These are phyloP conservation scores for Pinus tabuliformis DNA, from an alignment of 75 land plant species.

Conservation along the genomic window DNA sequence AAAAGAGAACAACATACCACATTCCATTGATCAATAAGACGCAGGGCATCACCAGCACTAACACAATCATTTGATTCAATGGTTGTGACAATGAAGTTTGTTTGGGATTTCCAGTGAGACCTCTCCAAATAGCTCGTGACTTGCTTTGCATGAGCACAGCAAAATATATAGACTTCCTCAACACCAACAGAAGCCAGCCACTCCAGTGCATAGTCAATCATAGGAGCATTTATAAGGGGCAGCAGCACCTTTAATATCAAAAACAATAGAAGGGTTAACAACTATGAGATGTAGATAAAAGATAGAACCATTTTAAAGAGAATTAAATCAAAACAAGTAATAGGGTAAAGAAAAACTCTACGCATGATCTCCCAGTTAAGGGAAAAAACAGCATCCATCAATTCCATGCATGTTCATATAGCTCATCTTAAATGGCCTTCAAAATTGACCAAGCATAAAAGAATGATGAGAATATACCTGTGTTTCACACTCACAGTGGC, in stretches of 20 bases:
- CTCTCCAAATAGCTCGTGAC: slow-evolving; percentile 67
- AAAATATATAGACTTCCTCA: slow-evolving; percentile 95
- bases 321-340: not conserved
- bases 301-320: not conserved
- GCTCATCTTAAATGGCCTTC: not conserved
- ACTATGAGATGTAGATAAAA: not conserved
- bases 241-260: slow-evolving; percentile 59
- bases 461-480: not conserved
- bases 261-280: not conserved
- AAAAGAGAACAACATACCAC: slow-evolving; percentile 62
- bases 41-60: slow-evolving; percentile 94
- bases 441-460: not conserved
- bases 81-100: slow-evolving; percentile 57
- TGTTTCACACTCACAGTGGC: not conserved
- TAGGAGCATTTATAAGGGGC: slow-evolving; percentile 82
- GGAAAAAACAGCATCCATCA: not conserved
- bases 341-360: not conserved
- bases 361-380: not conserved
- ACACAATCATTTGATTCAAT: slow-evolving; percentile 82
- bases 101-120: slow-evolving; percentile 75
- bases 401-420: not conserved
- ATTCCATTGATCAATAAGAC: slow-evolving; percentile 70
- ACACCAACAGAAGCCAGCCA: slow-evolving; percentile 98
- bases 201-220: slow-evolving; percentile 90
- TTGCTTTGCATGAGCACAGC: slow-evolving; percentile 90